These are phyloP conservation scores for Phytophthora brassicae DNA, from an alignment of 352 stramenopile genomes.

Conservation along the genomic window DNA sequence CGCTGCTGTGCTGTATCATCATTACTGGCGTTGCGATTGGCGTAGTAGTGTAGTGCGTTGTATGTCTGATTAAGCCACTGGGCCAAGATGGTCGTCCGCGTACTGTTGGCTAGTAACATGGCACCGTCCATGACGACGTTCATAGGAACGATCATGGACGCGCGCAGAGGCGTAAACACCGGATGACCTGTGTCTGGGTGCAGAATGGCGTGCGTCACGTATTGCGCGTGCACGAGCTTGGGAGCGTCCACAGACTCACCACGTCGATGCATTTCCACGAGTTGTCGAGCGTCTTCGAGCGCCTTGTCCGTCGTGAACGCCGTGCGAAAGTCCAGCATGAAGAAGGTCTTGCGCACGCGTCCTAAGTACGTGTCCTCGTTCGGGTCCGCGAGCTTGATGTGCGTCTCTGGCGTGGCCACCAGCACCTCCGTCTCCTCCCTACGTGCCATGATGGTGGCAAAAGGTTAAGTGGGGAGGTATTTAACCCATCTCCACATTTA, in stretches of 20 bases:
- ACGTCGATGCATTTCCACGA: conserved; percentile 44
- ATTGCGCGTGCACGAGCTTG: conserved; percentile 49
- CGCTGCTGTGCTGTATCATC: conserved; percentile 77
- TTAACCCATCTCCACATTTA: background rate
- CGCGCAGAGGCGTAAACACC: conserved; percentile 69
- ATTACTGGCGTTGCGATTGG: conserved; percentile 86
- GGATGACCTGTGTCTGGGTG: conserved; percentile 72
- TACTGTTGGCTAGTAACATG: conserved; percentile 79
- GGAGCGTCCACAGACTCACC: conserved; percentile 41
- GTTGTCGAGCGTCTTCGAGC: conserved; percentile 44
- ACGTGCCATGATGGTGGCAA: conserved; percentile 17
- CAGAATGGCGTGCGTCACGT: conserved; percentile 74
- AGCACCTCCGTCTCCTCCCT: conserved; percentile 21
- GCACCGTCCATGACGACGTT: conserved; percentile 81
- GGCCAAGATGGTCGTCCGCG: conserved; percentile 64
- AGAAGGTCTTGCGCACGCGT: conserved; percentile 79
- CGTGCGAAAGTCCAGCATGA: conserved; percentile 80
- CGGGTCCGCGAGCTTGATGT: conserved; percentile 70
- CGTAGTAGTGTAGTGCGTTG: conserved; percentile 90
- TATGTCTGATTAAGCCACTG: conserved; percentile 91
- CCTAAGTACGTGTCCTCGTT: conserved; percentile 78
- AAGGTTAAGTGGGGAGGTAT: no score
- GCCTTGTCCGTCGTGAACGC: conserved; percentile 62
- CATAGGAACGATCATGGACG: conserved; percentile 89
- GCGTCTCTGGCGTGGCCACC: conserved; percentile 25